phyloP scores from a whole-genome alignment of 345 rosid genomes.

The Odontarrhena argentea region DNA sequence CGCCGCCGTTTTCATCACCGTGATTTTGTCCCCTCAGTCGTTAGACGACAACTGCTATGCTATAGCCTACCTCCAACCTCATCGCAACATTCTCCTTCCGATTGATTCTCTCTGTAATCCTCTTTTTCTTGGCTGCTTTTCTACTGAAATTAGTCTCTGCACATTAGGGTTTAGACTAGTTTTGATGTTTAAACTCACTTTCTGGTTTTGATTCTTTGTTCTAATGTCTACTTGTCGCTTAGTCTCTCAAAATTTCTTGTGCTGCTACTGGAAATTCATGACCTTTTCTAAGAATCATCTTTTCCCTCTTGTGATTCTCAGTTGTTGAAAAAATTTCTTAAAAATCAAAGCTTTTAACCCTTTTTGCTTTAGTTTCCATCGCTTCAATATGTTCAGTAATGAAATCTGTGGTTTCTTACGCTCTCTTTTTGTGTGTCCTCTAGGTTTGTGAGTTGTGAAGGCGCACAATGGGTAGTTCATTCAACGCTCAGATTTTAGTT shows the following conservation, averaged over 20 bases:
- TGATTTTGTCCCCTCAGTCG: background rate
- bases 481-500: slow-evolving; percentile 84
- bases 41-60: background rate
- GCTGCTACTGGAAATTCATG: background rate
- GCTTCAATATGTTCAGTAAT: slow-evolving; percentile 11
- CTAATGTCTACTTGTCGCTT: background rate
- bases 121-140: slow-evolving; percentile 27
- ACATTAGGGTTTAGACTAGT: slow-evolving; percentile 24
- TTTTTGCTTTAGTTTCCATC: background rate
- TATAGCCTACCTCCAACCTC: slow-evolving; percentile 15
- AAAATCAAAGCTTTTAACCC: background rate
- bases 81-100: slow-evolving; percentile 19
- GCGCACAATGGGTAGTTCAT: slow-evolving; percentile 73
- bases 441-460: slow-evolving; percentile 19
- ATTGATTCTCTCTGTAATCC: slow-evolving; percentile 30
- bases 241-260: background rate
- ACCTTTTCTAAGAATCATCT: background rate
- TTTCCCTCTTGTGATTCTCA: background rate
- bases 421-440: slow-evolving; percentile 34
- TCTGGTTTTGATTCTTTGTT: slow-evolving; percentile 1
- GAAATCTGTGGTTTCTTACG: slow-evolving; percentile 18
- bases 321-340: background rate
- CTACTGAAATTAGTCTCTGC: slow-evolving; percentile 21
- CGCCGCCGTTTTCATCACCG: slow-evolving; percentile 21
- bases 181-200: slow-evolving; percentile 10